Evolutionary conservation across 371 early-diverging fungal genomes (phyloP), one percentile per base, ranked within the genome.

Genomic region (Mucor indicus): DNA sequence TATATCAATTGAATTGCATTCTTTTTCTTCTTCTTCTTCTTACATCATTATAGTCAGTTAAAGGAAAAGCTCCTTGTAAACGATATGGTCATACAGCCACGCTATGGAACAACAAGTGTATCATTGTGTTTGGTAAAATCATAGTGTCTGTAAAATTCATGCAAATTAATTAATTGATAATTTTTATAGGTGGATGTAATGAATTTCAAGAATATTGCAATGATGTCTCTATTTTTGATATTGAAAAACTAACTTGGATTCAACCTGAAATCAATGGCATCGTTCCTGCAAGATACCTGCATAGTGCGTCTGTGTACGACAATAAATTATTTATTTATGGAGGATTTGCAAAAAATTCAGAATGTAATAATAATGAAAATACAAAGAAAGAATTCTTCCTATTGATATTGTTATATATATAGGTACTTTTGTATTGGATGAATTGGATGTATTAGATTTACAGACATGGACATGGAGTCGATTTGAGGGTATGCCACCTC

Each of bases 301-400:
- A 84, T 48, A 75, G 78, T 24, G 79, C 85, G 19, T 69, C 75
- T 8, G 81, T 83, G 33, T 75, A 76, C 62, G 60, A 78, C 43
- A 69, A 80, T 53, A 80, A 73, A 55, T 63, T 84, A 50, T 83
- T 77, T 56, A 61, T 84, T 38, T 84, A 80, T 44, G 85, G 85
- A 24, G 85, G 85, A 30, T 73, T 83, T 44, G 75, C 79, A 29
- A 75, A 75, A 48, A 72, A 69, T 41, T 58, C 80, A 45, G 79
- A 81, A 32, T 75, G 81, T 72, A 74, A 57, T 65, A n/a, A 49
- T 33, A n/a, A n/a, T n/a, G n/a, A n/a, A n/a, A n/a, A n/a, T n/a
- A n/a, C n/a, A n/a, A n/a, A n/a, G n/a, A n/a, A n/a, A n/a, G n/a
- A n/a, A n/a, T n/a, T n/a, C n/a, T n/a, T n/a, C n/a, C n/a, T n/a